phyloP scores from a whole-genome alignment of 495 filamentous ascomycete genomes.

The Penicillium paradoxum region DNA sequence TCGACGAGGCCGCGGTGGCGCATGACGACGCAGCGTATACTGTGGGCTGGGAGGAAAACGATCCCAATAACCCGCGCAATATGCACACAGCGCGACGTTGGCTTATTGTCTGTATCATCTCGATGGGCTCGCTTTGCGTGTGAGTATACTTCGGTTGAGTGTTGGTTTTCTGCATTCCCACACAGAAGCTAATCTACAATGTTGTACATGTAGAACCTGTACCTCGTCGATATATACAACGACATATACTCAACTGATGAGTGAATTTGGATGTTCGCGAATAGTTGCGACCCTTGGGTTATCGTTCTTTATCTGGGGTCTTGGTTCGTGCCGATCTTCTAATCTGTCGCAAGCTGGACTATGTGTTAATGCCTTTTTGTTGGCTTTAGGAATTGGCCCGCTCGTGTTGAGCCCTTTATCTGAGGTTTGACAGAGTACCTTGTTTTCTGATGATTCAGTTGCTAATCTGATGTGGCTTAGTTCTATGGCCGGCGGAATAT shows the following conservation, averaged over 20 bases:
- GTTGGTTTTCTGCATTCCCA: neutral
- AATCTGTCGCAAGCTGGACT: constrained; percentile 18
- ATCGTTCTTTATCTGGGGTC: constrained; percentile 73
- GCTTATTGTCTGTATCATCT: constrained; percentile 70
- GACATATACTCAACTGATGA: constrained; percentile 75
- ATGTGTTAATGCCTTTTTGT: neutral
- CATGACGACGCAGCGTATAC: constrained; percentile 41
- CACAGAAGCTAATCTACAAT: neutral
- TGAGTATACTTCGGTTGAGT: constrained; percentile 43
- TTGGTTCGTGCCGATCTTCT: constrained; percentile 25
- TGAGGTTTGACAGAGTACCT: constrained; percentile 34
- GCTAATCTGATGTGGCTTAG: constrained; percentile 42
- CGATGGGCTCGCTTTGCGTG: constrained; percentile 75
- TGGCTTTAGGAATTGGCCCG: constrained; percentile 56
- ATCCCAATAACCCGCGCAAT: constrained; percentile 67
- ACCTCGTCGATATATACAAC: constrained; percentile 84
- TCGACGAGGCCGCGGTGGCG: constrained; percentile 17
- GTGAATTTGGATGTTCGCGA: constrained; percentile 66
- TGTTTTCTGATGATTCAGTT: neutral
- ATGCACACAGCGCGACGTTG: constrained; percentile 67
- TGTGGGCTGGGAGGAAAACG: constrained; percentile 69
- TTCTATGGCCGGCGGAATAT: constrained; percentile 88
- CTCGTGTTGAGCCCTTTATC: constrained; percentile 65
- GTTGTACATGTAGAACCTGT: constrained; percentile 64
- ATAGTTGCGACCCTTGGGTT: constrained; percentile 75